Conservation (phyloP, 768 basidiomycete species). For the Hemileccinum rubropunctum region DNA sequence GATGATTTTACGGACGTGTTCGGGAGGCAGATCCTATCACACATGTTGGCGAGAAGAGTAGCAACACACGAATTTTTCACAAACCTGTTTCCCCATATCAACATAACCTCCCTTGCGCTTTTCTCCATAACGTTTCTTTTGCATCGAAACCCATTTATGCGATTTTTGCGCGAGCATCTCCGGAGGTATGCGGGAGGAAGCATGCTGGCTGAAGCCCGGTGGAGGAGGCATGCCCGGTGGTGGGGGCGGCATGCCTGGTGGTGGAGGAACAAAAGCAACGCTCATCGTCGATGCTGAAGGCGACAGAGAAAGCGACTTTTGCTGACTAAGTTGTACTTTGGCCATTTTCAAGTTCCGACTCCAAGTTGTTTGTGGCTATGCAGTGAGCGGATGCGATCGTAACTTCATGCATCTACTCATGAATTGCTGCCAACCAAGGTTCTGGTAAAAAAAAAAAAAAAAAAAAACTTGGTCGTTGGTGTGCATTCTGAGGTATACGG, state of each 20-base stretch:
- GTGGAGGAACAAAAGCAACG: conserved; percentile 34
- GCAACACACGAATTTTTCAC: conserved; percentile 17
- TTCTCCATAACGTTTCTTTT: conserved; percentile 88
- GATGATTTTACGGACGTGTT: conserved; percentile 99
- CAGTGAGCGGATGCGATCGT: too few relatives aligned
- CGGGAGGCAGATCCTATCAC: conserved; percentile 85
- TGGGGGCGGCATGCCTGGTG: conserved; percentile 41
- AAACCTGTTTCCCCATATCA: conserved; percentile 90
- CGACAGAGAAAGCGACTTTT: conserved; percentile 18
- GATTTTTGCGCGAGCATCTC: conserved; percentile 87
- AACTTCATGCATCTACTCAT: too few relatives aligned
- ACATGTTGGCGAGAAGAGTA: conserved; percentile 7
- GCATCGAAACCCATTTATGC: conserved; percentile 95
- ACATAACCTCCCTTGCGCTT: conserved; percentile 87
- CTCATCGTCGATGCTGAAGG: conserved; percentile 35
- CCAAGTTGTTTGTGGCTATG: too few relatives aligned
- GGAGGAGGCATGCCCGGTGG: conserved; percentile 43
- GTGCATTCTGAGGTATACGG: too few relatives aligned
- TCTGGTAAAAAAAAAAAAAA: too few relatives aligned
- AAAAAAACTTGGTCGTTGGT: too few relatives aligned
- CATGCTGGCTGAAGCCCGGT: conserved; percentile 30
- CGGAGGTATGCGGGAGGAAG: conserved; percentile 46
- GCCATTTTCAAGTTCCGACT: background rate
- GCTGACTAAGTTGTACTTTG: conserved; percentile 24
- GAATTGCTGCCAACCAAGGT: too few relatives aligned